Evolutionary conservation across 2,329 filamentous ascomycete genomes (phyloP).

Genomic region (Claviceps digitariae): DNA sequence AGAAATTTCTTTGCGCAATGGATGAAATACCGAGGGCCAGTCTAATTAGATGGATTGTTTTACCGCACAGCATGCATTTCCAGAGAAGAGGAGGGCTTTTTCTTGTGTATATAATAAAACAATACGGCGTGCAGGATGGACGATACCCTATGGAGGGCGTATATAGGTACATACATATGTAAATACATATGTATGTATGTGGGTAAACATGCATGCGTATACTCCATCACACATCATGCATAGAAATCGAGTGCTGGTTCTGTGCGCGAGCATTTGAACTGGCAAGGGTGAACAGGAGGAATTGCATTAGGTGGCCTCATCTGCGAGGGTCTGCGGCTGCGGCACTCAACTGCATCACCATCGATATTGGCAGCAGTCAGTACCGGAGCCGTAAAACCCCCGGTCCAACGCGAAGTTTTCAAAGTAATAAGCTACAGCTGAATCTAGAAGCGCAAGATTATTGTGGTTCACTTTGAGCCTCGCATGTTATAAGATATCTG

Average conservation of each 20-base stretch:
- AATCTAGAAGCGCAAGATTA: neutral
- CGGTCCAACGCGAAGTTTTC: neutral
- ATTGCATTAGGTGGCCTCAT: neutral
- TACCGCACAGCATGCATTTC: neutral
- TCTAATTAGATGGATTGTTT: neutral
- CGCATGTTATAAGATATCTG: too few relatives aligned
- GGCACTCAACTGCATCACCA: too few relatives aligned
- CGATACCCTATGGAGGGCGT: slow-evolving; percentile 4
- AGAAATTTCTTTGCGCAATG: neutral
- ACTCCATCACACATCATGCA: neutral
- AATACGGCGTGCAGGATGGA: slow-evolving; percentile 5
- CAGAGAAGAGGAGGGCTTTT: neutral
- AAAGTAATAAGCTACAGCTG: neutral
- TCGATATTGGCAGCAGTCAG: neutral
- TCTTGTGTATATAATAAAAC: neutral
- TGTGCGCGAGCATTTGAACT: neutral
- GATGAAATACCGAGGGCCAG: neutral
- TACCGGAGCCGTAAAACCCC: neutral
- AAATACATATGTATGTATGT: neutral
- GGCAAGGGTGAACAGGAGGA: neutral
- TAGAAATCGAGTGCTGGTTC: neutral
- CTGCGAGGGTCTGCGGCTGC: neutral
- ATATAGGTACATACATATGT: neutral
- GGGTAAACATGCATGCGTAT: too few relatives aligned
- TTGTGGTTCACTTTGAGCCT: neutral